Evolutionary conservation across 805 yeast species (phyloP).

Genomic region (Wickerhamomyces kurtzmanii): DNA sequence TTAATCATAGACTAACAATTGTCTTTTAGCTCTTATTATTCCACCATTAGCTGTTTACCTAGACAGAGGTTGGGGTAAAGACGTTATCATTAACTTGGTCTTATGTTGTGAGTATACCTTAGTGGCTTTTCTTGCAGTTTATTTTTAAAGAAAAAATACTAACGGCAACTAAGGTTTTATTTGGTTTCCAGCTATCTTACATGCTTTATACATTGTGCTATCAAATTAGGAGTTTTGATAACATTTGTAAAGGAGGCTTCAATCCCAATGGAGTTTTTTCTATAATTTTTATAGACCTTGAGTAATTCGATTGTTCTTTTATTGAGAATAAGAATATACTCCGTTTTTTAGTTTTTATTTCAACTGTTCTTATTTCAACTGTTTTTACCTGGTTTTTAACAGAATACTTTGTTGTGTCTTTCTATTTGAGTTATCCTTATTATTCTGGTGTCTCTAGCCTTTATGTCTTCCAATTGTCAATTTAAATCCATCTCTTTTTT

Average conservation of each 20-base stretch:
- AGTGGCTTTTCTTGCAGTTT: background rate
- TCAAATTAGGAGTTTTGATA: conserved; percentile 6
- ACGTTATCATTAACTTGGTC: conserved; percentile 53
- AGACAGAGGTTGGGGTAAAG: conserved; percentile 56
- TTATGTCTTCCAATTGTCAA: too few species aligned
- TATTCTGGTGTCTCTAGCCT: too few species aligned
- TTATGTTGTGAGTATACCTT: conserved; percentile 31
- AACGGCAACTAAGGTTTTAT: conserved; percentile 27
- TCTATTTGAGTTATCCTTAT: too few species aligned
- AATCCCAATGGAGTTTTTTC: conserved; percentile 1
- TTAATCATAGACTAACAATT: background rate
- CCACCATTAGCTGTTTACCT: conserved; percentile 76
- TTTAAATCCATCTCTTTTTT: too few species aligned
- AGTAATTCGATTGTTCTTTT: background rate
- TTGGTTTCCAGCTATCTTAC: conserved; percentile 77
- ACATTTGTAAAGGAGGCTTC: background rate
- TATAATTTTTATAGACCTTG: background rate
- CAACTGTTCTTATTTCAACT: background rate
- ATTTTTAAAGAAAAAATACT: background rate
- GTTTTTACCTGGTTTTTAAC: conserved; percentile 1
- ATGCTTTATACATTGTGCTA: conserved; percentile 56
- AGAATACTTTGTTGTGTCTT: too few species aligned
- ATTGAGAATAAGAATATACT: background rate
- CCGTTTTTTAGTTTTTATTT: background rate
- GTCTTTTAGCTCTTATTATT: conserved; percentile 39